These are phyloP conservation scores for Mycena alexandri DNA, from an alignment of 768 basidiomycete genomes.

Conservation along the genomic window DNA sequence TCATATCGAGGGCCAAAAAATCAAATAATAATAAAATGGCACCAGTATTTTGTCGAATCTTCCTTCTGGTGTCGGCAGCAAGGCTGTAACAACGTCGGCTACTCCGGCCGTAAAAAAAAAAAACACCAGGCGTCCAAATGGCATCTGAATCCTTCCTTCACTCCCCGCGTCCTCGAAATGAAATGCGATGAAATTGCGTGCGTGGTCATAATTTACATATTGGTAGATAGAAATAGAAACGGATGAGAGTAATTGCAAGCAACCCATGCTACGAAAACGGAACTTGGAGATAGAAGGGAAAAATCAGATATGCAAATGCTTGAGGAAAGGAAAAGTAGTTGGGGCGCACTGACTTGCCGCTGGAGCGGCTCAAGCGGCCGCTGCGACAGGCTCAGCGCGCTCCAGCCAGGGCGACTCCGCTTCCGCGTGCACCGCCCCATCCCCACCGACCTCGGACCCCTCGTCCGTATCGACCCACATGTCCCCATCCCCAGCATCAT, in stretches of 20 bases:
- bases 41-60: no score
- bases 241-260: not conserved
- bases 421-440: conserved; percentile 15
- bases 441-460: conserved; percentile 30
- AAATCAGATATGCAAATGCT: conserved; percentile 1
- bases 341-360: not conserved
- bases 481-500: conserved; percentile 24
- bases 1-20: no score
- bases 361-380: conserved; percentile 1
- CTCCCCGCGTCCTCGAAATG: not conserved
- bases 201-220: conserved; percentile 33
- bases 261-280: conserved; percentile 9
- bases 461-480: conserved; percentile 39
- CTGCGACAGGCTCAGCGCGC: conserved; percentile 17
- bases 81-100: conserved; percentile 5
- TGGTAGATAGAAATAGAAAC: conserved; percentile 18
- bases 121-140: no score
- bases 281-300: not conserved
- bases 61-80: no score
- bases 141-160: not conserved
- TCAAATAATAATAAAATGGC: no score
- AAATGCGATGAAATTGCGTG: conserved; percentile 23
- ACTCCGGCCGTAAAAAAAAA: not conserved
- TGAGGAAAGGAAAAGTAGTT: not conserved
- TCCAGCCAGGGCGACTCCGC: conserved; percentile 22